Evolutionary conservation across 2,329 filamentous ascomycete genomes (phyloP).

Genomic region (Zymoseptoria passerinii): DNA sequence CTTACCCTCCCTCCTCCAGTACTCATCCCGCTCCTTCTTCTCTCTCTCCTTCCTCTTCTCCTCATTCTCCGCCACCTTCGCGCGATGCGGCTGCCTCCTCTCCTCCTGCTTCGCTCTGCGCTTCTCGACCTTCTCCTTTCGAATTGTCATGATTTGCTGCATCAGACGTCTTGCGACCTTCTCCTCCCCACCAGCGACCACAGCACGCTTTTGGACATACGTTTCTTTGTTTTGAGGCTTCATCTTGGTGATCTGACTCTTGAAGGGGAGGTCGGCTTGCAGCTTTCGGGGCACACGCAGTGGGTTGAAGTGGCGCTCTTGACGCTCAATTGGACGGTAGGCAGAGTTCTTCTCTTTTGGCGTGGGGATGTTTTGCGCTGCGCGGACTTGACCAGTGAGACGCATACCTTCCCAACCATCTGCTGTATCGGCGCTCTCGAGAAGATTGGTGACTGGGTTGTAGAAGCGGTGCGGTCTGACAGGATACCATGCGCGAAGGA

Average conservation of each 20-base stretch:
- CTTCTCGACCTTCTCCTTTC: constrained; percentile 86
- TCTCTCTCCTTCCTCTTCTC: constrained; percentile 83
- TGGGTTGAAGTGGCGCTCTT: constrained; percentile 47
- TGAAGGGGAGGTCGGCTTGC: constrained; percentile 80
- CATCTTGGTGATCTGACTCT: constrained; percentile 77
- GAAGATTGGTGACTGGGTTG: constrained; percentile 87
- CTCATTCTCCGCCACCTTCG: constrained; percentile 70
- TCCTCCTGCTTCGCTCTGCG: constrained; percentile 79
- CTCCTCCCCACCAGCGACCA: constrained; percentile 75
- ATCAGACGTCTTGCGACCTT: constrained; percentile 79
- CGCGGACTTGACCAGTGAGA: constrained; percentile 82
- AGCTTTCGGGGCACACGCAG: constrained; percentile 69
- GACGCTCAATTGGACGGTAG: constrained; percentile 58
- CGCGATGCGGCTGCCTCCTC: constrained; percentile 67
- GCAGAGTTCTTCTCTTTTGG: constrained; percentile 76
- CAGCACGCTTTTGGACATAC: constrained; percentile 91
- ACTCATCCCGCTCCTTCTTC: constrained; percentile 87
- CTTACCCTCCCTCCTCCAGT: constrained; percentile 83
- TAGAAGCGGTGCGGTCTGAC: constrained; percentile 94
- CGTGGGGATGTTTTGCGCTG: constrained; percentile 63
- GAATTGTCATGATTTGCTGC: constrained; percentile 83
- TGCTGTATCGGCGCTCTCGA: constrained; percentile 47
- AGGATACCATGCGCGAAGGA: constrained; percentile 93
- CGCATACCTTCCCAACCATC: constrained; percentile 80
- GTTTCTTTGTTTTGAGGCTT: constrained; percentile 72